Evolutionary conservation across 1,284 basidiomycete genomes (phyloP), one percentile per base, ranked within the genome.

Genomic region (Microstroma glucosiphilum): DNA sequence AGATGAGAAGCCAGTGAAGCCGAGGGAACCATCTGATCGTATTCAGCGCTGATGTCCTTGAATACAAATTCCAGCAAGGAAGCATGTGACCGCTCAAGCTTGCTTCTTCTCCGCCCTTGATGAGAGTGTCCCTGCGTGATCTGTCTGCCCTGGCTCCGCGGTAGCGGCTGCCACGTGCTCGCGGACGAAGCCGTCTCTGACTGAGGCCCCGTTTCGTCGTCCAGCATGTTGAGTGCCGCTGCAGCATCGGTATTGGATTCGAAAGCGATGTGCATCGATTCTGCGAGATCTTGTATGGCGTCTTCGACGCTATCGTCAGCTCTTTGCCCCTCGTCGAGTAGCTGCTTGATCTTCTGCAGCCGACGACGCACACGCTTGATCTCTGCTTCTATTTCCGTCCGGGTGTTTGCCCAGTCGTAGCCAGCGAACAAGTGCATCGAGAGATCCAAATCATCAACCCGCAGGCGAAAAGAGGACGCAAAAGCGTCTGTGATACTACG

Each of bases 341-440:
- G 83, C 80, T 98, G 94, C 58, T 89, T 85, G 73, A 98, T 96
- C 80, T 90, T 92, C 56, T 90, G 88, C 49, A 98, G 84, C 25
- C 87, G 87, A 59, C 87, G 86, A 56, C 91, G 86, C 81, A 98
- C 91, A 40, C 89, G 87, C 76, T 89, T 91, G 62, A 90, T 85
- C 77, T 93, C 89, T 57, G 90, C 87, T 77, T 96, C 90, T 59
- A 98, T 91, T 6, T 86, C 86, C 77, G 85, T 87, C 56, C 92
- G 87, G 1, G 94, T 98, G 46, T 85, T 83, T 0, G 80, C 80
- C 92, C 94, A 98, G 76, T 98, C 96, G 73, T 92, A 98, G 0
- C 94, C 74, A 1, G 66, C 67, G 56, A 64, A 66, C 15, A 76
- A 65, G 1, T 71, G 62, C 9, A 75, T 17, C 19, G 66, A 63